Evolutionary conservation across 179 eudicot genomes (phyloP).

Genomic region (Silene vulgaris): DNA sequence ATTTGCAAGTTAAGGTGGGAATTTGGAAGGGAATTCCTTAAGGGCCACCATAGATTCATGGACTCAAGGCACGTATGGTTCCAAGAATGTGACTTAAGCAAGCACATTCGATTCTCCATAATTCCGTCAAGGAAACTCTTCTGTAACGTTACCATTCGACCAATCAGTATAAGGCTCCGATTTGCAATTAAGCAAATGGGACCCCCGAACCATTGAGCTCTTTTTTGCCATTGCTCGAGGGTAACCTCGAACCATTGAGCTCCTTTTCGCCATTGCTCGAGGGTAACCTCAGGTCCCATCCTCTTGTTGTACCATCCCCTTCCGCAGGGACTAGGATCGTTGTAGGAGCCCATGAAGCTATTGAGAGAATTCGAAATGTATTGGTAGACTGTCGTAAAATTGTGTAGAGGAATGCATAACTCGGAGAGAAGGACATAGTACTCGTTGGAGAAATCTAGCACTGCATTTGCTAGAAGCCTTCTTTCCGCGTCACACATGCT

Average conservation of each 20-base stretch:
- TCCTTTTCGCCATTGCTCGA: slow-evolving; percentile 67
- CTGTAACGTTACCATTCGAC: slow-evolving; percentile 43
- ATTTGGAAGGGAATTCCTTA: too few relatives aligned
- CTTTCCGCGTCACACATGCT: slow-evolving; percentile 74
- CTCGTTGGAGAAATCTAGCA: slow-evolving; percentile 72
- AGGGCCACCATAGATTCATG: too few relatives aligned
- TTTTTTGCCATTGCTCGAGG: slow-evolving; percentile 48
- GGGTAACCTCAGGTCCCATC: slow-evolving; percentile 61
- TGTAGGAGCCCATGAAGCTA: slow-evolving; percentile 59
- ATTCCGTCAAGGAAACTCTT: too few relatives aligned
- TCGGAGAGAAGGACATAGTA: slow-evolving; percentile 63
- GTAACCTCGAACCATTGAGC: slow-evolving; percentile 72
- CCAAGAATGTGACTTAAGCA: too few relatives aligned
- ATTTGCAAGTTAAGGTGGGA: too few relatives aligned
- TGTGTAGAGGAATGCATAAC: slow-evolving; percentile 70
- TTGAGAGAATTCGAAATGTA: slow-evolving; percentile 46
- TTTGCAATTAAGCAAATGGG: slow-evolving; percentile 47
- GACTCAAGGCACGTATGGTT: too few relatives aligned
- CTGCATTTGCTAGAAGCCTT: slow-evolving; percentile 73
- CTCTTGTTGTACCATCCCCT: slow-evolving; percentile 56
- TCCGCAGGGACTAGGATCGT: slow-evolving; percentile 57
- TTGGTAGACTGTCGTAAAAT: slow-evolving; percentile 44
- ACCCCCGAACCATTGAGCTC: slow-evolving; percentile 41
- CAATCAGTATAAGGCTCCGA: slow-evolving; percentile 71
- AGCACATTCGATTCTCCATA: too few relatives aligned